phyloP scores from a whole-genome alignment of 345 rosid species.

The Lepidium sativum region DNA sequence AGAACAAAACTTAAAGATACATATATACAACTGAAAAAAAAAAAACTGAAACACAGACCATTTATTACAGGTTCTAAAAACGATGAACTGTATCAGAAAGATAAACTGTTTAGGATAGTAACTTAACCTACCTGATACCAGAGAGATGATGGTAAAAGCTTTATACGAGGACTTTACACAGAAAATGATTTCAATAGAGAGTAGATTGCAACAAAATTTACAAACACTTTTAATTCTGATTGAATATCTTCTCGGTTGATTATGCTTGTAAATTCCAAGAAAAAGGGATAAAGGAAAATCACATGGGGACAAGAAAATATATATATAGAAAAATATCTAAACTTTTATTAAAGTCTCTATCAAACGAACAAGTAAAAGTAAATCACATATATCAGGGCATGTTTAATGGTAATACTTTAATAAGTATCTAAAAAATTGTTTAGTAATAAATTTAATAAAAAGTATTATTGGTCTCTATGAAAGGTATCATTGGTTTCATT shows the following conservation, averaged over 20 bases:
- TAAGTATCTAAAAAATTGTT: no score
- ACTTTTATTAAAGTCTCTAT: slow-evolving; percentile 15
- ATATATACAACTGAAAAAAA: neutral
- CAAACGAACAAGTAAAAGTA: slow-evolving; percentile 8
- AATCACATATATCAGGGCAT: slow-evolving; percentile 23
- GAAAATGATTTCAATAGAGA: neutral
- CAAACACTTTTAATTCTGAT: neutral
- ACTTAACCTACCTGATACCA: slow-evolving; percentile 19
- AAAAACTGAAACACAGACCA: neutral
- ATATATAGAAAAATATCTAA: neutral
- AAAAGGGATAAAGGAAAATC: slow-evolving; percentile 21
- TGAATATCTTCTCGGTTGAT: slow-evolving; percentile 11
- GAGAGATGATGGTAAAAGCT: neutral
- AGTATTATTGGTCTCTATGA: no score
- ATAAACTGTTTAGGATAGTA: neutral
- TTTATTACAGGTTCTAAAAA: neutral
- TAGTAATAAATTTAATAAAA: no score
- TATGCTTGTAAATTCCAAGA: slow-evolving; percentile 31
- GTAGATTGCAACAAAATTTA: slow-evolving; percentile 7
- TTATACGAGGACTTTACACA: neutral
- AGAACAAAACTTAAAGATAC: slow-evolving; percentile 1
- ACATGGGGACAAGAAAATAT: slow-evolving; percentile 15
- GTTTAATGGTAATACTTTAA: no score
- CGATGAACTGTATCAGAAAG: neutral
- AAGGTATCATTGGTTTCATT: no score